Base-by-base conservation (phyloP, 192 early-diverging fungal genomes). In the Coemansia sp. region DNA sequence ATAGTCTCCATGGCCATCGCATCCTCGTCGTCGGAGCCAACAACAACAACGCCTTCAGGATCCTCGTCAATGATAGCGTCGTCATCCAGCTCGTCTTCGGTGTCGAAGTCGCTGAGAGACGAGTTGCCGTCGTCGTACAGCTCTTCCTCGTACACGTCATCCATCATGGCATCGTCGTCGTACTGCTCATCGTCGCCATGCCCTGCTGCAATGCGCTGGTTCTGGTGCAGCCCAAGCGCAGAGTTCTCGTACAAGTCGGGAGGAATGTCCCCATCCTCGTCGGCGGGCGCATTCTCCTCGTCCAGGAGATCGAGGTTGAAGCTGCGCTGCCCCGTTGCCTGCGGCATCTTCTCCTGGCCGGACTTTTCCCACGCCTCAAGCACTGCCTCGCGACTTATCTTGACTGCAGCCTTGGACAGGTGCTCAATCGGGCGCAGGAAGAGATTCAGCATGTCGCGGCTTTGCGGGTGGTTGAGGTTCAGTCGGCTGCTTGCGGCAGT, bases 381-480 rank as follows among this genome's bases (percentile, higher is more conserved):
- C 43, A 89, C 87, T 0, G 84, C 74, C n/a, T 86, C 83, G 33
- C 86, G 88, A 37, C 91, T 92, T 43, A 95, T 84, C 71, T 90
- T 92, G 58, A 94, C 90, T 16, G 97, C 94, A 4, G 92, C 67
- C 68, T 95, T 93, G 15, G 95, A 90, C 61, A 99, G 79, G 29
- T 87, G 85, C 71, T 97, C 95, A 42, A 98, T 83, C 7, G 95
- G 97, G 48, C 92, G 91, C 52, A 98, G 63, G 58, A 99, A 82
- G 5, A 89, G 71, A 28, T 78, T 88, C 13, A 96, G 86, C 29
- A 97, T 84, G 16, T 81, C 77, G 46, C 86, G 90, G 30, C 92
- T 86, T 42, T 86, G 81, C 8, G 97, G 97, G 67, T 97, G 93
- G 69, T 95, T 92, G 33, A 95, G 76, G 69, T 99, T 95, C 35